phyloP scores from a whole-genome alignment of 2,329 filamentous ascomycete species.

The Colletotrichum trifolii region DNA sequence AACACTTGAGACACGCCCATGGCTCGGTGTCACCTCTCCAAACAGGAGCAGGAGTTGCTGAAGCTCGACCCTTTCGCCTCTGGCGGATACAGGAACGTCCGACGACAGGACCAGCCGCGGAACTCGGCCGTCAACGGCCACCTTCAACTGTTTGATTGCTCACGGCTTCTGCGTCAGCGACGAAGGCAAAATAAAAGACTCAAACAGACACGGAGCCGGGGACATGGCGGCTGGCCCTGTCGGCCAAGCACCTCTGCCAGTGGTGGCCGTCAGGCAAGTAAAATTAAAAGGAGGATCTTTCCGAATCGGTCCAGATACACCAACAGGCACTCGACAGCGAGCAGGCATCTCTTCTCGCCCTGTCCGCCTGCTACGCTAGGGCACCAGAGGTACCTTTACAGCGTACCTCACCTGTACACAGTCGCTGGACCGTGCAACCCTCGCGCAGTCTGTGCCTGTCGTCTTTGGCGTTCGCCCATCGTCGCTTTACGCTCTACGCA shows the following conservation, averaged over 20 bases:
- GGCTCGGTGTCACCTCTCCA: slow-evolving; percentile 27
- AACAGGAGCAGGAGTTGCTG: slow-evolving; percentile 22
- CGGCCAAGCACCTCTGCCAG: slow-evolving; percentile 13
- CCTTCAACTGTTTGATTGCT: too few relatives aligned
- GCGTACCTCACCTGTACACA: slow-evolving; percentile 8
- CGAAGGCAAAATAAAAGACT: too few relatives aligned
- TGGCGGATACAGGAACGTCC: background rate
- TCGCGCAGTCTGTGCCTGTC: slow-evolving; percentile 1
- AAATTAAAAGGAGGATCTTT: slow-evolving; percentile 37
- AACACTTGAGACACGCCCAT: slow-evolving; percentile 25
- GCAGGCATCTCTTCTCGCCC: too few relatives aligned
- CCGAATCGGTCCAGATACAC: slow-evolving; percentile 21
- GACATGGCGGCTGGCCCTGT: slow-evolving; percentile 26
- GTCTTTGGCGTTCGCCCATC: background rate
- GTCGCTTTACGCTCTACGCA: too few relatives aligned
- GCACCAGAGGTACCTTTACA: too few relatives aligned
- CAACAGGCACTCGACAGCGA: too few relatives aligned
- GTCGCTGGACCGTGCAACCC: slow-evolving; percentile 24
- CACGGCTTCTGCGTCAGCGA: too few relatives aligned
- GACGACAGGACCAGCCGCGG: too few relatives aligned
- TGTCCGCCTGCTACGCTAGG: too few relatives aligned
- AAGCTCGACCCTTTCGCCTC: background rate
- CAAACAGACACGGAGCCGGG: slow-evolving; percentile 1
- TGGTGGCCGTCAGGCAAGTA: slow-evolving; percentile 28
- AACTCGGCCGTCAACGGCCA: too few relatives aligned